Conservation (phyloP, 164 flowering plant species). For the Magnolia kwangsiensis region DNA sequence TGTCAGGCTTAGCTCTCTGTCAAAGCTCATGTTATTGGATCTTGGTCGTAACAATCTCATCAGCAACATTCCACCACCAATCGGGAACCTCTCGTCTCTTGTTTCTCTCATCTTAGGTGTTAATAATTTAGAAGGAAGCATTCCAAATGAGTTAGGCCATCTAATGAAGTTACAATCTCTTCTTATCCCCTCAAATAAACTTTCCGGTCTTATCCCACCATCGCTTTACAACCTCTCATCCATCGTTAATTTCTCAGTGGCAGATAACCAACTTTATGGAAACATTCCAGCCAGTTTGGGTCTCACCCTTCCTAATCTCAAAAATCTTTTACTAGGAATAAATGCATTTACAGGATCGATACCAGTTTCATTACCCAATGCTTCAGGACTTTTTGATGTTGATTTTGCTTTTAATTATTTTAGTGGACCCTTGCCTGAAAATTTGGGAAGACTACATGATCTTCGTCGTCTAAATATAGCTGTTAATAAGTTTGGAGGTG, state of each 20-base stretch:
- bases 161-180: not conserved
- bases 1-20: not conserved
- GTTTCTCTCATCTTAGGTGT: not conserved
- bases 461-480: constrained; percentile 13
- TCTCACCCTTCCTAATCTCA: not conserved
- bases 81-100: constrained; percentile 14
- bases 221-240: not conserved
- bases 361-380: constrained; percentile 31
- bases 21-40: not conserved
- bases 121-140: not conserved
- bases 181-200: not conserved
- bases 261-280: not conserved
- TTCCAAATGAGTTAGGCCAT: not conserved
- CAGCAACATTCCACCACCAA: not conserved
- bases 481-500: constrained; percentile 16
- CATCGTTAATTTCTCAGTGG: not conserved
- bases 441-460: constrained; percentile 13
- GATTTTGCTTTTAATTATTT: constrained; percentile 18
- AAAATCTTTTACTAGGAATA: not conserved
- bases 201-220: not conserved
- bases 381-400: constrained; percentile 16
- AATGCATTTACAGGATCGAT: constrained; percentile 23
- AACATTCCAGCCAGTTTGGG: not conserved
- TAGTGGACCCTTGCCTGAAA: constrained; percentile 16
- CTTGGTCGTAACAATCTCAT: not conserved